These are phyloP conservation scores for Tripterygium wilfordii DNA, from an alignment of 177 flowering plant species.

Conservation along the genomic window DNA sequence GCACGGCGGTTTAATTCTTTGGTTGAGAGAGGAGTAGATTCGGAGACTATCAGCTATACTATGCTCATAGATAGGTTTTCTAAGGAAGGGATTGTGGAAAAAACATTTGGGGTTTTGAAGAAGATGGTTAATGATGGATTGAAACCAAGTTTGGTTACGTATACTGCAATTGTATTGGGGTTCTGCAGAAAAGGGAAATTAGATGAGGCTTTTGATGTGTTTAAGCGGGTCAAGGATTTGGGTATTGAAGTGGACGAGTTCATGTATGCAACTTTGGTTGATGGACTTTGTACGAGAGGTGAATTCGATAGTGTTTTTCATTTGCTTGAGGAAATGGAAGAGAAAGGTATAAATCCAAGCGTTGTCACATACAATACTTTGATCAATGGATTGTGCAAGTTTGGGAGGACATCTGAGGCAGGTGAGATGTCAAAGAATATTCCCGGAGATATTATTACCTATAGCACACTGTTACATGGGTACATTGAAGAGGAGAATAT, in stretches of 20 bases:
- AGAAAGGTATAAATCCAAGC: constrained; percentile 41
- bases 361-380: constrained; percentile 64
- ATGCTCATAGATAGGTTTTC: constrained; percentile 69
- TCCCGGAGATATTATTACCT: constrained; percentile 48
- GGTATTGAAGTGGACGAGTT: constrained; percentile 61
- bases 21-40: constrained; percentile 42
- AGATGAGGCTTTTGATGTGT: constrained; percentile 53
- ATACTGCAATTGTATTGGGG: constrained; percentile 58
- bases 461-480: constrained; percentile 59
- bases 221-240: constrained; percentile 36
- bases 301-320: constrained; percentile 46
- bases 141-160: constrained; percentile 60
- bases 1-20: constrained; percentile 15
- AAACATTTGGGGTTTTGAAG: constrained; percentile 56
- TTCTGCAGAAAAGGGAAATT: constrained; percentile 65
- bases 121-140: constrained; percentile 54
- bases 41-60: constrained; percentile 56
- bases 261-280: constrained; percentile 58
- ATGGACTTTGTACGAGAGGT: constrained; percentile 57
- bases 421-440: constrained; percentile 45
- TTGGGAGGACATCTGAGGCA: constrained; percentile 57
- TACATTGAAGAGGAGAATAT: constrained; percentile 45
- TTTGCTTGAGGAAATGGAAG: constrained; percentile 67
- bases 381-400: constrained; percentile 69
- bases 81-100: constrained; percentile 62